phyloP scores from a whole-genome alignment of 495 filamentous ascomycete genomes.

The Penicillium egyptiacum region DNA sequence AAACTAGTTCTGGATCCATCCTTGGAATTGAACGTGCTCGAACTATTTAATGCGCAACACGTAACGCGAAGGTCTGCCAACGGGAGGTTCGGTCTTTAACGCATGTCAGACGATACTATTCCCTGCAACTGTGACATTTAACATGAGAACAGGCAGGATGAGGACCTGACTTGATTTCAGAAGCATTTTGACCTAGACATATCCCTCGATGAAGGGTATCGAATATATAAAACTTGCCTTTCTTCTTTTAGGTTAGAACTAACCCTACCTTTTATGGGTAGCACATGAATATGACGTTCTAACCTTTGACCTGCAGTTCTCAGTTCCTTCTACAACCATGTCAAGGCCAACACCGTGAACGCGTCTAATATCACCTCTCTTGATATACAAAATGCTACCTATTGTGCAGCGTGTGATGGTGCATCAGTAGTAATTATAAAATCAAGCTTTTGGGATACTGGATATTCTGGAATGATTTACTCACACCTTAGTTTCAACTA shows the following conservation, averaged over 20 bases:
- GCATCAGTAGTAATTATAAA: conserved; percentile 8
- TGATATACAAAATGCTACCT: conserved; percentile 6
- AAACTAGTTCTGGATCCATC: not conserved
- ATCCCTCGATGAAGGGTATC: not conserved
- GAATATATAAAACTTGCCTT: not conserved
- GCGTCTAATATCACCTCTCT: conserved; percentile 8
- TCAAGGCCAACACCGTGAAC: conserved; percentile 15
- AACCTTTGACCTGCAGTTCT: not conserved
- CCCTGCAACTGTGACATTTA: conserved; percentile 8
- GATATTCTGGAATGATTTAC: too few species aligned
- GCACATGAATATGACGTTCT: not conserved
- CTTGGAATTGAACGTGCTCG: not conserved
- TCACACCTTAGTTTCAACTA: not conserved
- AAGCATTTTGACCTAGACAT: not conserved
- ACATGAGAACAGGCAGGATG: not conserved
- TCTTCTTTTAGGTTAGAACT: conserved; percentile 10
- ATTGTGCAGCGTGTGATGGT: conserved; percentile 17
- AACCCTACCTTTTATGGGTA: not conserved
- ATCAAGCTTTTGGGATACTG: not conserved
- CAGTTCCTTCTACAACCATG: not conserved
- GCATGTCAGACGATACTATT: not conserved
- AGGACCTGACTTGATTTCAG: not conserved
- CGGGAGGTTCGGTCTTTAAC: not conserved
- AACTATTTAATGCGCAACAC: not conserved
- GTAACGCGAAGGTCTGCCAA: not conserved